Conservation (phyloP, 805 yeast genomes). For the Wickerhamomyces tratensis region DNA sequence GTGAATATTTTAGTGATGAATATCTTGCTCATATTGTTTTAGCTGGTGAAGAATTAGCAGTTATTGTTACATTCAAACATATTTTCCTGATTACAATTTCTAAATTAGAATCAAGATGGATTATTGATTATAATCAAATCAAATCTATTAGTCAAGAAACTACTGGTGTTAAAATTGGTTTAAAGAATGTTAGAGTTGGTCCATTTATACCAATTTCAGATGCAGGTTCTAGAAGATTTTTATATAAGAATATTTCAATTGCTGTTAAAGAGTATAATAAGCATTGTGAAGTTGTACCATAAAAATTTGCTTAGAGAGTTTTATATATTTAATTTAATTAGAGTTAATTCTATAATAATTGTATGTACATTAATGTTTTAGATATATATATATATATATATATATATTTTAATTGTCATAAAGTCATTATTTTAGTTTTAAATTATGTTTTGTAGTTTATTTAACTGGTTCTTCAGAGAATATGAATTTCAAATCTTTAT, state of each 20-base stretch:
- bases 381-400: too few relatives aligned
- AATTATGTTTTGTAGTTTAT: too few relatives aligned
- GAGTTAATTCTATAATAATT: too few relatives aligned
- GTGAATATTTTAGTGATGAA: slow-evolving; percentile 56
- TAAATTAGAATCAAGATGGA: slow-evolving; percentile 60
- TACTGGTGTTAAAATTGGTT: slow-evolving; percentile 65
- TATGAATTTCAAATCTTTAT: too few relatives aligned
- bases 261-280: slow-evolving; percentile 80
- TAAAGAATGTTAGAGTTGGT: slow-evolving; percentile 45
- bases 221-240: slow-evolving; percentile 44
- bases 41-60: slow-evolving; percentile 71
- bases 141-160: slow-evolving; percentile 66
- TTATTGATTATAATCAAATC: slow-evolving; percentile 51
- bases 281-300: slow-evolving; percentile 43
- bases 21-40: slow-evolving; percentile 82
- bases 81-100: slow-evolving; percentile 62
- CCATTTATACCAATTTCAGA: slow-evolving; percentile 80
- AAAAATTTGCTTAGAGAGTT: not conserved
- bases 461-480: too few relatives aligned
- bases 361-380: too few relatives aligned
- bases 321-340: too few relatives aligned
- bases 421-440: too few relatives aligned
- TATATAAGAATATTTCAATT: slow-evolving; percentile 64
- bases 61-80: slow-evolving; percentile 63
- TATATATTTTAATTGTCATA: too few relatives aligned